Evolutionary conservation across 352 stramenopile species (phyloP).

Genomic region (Phytophthora pluvialis): DNA sequence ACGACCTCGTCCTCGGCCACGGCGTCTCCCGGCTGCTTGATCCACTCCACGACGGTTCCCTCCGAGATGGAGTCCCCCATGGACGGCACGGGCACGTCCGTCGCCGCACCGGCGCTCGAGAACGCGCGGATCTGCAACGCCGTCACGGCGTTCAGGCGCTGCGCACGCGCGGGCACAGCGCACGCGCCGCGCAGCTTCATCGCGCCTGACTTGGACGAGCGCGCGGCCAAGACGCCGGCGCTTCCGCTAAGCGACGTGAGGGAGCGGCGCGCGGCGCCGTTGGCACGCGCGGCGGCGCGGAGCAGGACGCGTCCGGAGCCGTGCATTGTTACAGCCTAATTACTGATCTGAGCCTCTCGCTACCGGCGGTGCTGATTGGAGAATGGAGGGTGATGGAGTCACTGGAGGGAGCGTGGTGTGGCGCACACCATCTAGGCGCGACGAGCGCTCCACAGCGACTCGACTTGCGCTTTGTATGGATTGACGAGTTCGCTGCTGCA

Average conservation of each 20-base stretch:
- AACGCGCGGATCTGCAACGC: conserved; percentile 40
- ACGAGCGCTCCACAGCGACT: neutral
- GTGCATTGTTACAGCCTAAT: conserved; percentile 30
- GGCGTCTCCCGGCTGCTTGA: conserved; percentile 93
- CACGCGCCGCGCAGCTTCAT: conserved; percentile 8
- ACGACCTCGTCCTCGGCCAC: conserved; percentile 97
- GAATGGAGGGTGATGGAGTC: neutral
- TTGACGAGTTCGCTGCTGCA: neutral
- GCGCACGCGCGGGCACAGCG: conserved; percentile 3
- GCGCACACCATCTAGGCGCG: neutral
- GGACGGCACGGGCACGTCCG: conserved; percentile 84
- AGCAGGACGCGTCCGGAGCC: conserved; percentile 40
- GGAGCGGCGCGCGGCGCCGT: conserved; percentile 28
- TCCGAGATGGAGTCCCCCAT: conserved; percentile 98
- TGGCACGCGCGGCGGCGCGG: conserved; percentile 33
- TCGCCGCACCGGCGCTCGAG: conserved; percentile 35
- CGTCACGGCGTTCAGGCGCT: neutral
- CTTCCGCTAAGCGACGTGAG: conserved; percentile 19
- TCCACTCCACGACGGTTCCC: conserved; percentile 97
- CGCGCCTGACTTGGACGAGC: conserved; percentile 17
- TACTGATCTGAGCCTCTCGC: conserved; percentile 2
- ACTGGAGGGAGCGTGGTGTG: neutral
- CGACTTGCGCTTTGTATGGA: conserved; percentile 13
- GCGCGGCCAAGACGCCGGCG: conserved; percentile 16
- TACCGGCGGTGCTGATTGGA: conserved; percentile 34